Conservation (phyloP, 75 land plant species). For the Pinus taeda region DNA sequence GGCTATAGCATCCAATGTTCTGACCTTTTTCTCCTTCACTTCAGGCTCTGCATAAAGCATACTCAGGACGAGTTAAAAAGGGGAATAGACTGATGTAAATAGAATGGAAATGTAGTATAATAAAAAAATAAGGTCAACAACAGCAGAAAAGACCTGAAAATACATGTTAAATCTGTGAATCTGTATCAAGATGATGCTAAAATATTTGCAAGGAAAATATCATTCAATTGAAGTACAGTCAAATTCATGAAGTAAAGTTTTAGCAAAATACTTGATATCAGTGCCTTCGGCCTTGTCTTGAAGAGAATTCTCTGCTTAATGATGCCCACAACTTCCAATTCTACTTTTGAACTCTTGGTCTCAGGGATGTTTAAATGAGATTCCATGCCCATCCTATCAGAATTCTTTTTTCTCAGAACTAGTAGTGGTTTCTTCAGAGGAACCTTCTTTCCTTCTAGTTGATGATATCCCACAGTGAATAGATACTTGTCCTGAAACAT, state of each 20-base stretch:
- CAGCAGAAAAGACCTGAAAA: not conserved
- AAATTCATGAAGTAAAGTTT: not conserved
- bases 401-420: constrained; percentile 54
- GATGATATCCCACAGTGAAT: constrained; percentile 88
- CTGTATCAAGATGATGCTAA: not conserved
- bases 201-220: not conserved
- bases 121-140: not conserved
- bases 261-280: constrained; percentile 61
- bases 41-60: constrained; percentile 6
- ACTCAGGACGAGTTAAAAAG: not conserved
- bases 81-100: not conserved
- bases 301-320: constrained; percentile 79
- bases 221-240: not conserved
- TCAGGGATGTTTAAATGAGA: not conserved
- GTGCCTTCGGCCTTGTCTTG: constrained; percentile 87
- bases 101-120: not conserved
- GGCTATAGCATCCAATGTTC: not conserved
- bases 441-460: constrained; percentile 69
- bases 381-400: constrained; percentile 27
- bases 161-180: not conserved
- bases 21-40: constrained; percentile 10
- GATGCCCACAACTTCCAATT: constrained; percentile 81
- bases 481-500: constrained; percentile 56
- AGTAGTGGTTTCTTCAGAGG: constrained; percentile 72
- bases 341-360: constrained; percentile 17